Evolutionary conservation across 768 basidiomycete genomes (phyloP), one percentile per base, ranked within the genome.

Genomic region (Lentinula sp.): DNA sequence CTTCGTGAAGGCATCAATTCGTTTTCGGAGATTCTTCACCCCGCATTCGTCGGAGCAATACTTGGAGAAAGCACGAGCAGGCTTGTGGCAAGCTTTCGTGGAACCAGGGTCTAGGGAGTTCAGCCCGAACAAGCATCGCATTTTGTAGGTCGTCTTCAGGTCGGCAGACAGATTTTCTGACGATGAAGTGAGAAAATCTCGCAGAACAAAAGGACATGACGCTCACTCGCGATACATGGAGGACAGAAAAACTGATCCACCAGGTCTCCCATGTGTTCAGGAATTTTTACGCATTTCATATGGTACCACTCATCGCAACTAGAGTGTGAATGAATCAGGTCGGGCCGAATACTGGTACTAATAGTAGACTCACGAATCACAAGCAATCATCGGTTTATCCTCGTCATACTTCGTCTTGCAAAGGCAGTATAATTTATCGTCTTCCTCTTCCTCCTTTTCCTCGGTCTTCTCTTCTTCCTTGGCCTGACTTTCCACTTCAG

Each of bases 231-330:
- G 20, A 87, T 76, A 69, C 94, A 96, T 4, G 79, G 76, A 1
- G 93, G 93, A 72, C 94, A 97, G 57, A 93, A 85, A 72, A 96
- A 96, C 71, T 91, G 89, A 75, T 96, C 95, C 37, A 97, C 90
- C 15, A 97, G 84, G 66, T 95, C 91, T 39, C 93, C 84, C 65
- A 88, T 85, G 6, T 85, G 76, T 62, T 95, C 93, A 28, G 85
- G 83, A 81, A 95, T 89, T 45, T 83, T 76, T 32, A 95, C 86
- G 66, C 94, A 97, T 52, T 85, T 80, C 0, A 90, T 89, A 70
- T 97, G 94, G 71, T 93, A 96, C 94, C 94, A 97, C 63, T 95
- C 91, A 67, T 95, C 94, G 72, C 94, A 96, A 33, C 93, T 94
- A 60, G 16, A 61, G 20, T 51, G 35, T 39, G 2, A 16, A n/a